Evolutionary conservation across 805 yeast species (phyloP), one percentile per base, ranked within the genome.

Genomic region (Starmerella stigmatis): DNA sequence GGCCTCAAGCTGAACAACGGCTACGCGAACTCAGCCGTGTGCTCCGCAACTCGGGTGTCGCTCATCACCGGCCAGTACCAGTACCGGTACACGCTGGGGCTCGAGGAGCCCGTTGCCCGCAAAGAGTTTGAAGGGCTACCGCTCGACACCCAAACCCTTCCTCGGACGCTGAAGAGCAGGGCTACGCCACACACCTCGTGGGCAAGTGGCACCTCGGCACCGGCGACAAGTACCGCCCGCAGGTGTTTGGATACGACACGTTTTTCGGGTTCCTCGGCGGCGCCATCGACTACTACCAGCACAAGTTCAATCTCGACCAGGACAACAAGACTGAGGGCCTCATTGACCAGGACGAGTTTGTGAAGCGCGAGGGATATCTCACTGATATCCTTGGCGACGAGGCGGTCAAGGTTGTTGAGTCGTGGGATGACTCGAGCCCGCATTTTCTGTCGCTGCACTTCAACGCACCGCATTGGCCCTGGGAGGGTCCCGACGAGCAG

Each of bases 381-480:
- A 54, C 57, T 10, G 32, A 44, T 5, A 41, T 54, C 55, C 64
- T 53, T 4, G 55, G 54, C 21, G 54, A 53, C 26, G 52, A 45
- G 19, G 50, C 68, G 2, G 66, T 70, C 1, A 45, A 70, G 23
- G 71, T 61, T 49, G 65, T 60, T 25, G 68, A 66, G 49, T 28
- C 13, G 16, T 33, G 37, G 40, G 40, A 26, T 15, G 7, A 15
- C 3, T n/a, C 12, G 8, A 61, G 71, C 52, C 81, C 81, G 9
- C 76, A 73, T 49, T 72, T 75, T 46, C 75, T 76, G 3, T 59
- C 65, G 20, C 60, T 76, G 46, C 76, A 80, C 6, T 75, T 73
- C 53, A 74, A 79, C 4, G 81, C 81, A 1, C 81, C 81, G 3
- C 81, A 76, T 55, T 76, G 81, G 81, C 81, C 81, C 10, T 67